Evolutionary conservation across 2,329 filamentous ascomycete species (phyloP).

Genomic region (Rutstroemia sp.): DNA sequence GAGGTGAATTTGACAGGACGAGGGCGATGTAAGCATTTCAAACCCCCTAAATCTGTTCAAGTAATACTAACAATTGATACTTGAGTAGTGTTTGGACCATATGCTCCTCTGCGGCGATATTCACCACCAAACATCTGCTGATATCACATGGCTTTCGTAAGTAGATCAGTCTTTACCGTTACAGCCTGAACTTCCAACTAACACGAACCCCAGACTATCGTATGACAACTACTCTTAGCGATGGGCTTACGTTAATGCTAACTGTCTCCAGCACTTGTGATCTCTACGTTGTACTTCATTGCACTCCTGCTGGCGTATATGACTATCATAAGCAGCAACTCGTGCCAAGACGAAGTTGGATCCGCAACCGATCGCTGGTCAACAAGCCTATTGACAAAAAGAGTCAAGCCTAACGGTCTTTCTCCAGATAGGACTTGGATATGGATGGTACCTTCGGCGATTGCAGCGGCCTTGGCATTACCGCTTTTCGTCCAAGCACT

Average conservation of each 20-base stretch:
- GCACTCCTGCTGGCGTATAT: not conserved
- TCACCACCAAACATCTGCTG: not conserved
- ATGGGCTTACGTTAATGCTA: not conserved
- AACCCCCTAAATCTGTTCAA: not conserved
- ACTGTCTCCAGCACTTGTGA: not conserved
- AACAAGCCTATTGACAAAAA: no score
- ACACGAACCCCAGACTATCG: not conserved
- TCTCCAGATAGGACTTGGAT: slow-evolving; percentile 9
- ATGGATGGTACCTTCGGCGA: slow-evolving; percentile 17
- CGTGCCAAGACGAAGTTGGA: not conserved
- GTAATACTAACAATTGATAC: not conserved
- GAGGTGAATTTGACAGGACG: not conserved
- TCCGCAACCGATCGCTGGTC: no score
- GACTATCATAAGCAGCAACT: not conserved
- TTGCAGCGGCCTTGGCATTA: slow-evolving; percentile 18
- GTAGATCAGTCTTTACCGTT: not conserved
- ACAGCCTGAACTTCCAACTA: not conserved
- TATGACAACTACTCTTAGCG: not conserved
- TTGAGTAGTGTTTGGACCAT: not conserved
- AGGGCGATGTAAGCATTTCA: not conserved
- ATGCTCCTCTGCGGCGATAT: not conserved
- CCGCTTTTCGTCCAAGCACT: slow-evolving; percentile 22
- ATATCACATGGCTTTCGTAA: not conserved
- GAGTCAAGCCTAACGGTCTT: not conserved
- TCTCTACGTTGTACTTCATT: not conserved